These are phyloP conservation scores for Leccinum subgranulosum DNA, from an alignment of 768 basidiomycete species.

Conservation along the genomic window DNA sequence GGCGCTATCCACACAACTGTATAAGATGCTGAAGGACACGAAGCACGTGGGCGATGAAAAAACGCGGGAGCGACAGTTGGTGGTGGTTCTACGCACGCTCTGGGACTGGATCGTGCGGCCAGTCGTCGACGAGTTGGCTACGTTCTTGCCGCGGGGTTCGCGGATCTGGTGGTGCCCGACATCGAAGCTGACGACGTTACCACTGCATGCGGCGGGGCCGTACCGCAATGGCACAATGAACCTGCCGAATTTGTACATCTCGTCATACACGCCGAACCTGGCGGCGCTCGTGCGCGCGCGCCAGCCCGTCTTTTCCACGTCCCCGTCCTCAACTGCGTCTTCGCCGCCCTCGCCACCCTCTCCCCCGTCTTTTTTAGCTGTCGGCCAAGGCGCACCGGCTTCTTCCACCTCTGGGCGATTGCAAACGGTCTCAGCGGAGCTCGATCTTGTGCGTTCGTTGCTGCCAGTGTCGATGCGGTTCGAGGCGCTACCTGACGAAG, in stretches of 20 bases:
- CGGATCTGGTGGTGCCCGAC: conserved; percentile 36
- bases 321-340: neutral
- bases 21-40: neutral
- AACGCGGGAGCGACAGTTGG: conserved; percentile 15
- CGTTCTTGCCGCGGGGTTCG: conserved; percentile 18
- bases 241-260: conserved; percentile 22
- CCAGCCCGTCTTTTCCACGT: neutral
- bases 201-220: conserved; percentile 32
- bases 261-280: conserved; percentile 35
- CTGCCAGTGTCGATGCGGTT: conserved; percentile 15
- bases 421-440: conserved; percentile 15
- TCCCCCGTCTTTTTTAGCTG: conserved; percentile 13
- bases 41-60: conserved; percentile 19
- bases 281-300: conserved; percentile 28
- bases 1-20: neutral
- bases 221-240: conserved; percentile 16
- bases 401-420: conserved; percentile 6
- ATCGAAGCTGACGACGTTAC: conserved; percentile 28
- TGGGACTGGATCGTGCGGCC: conserved; percentile 26
- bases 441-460: conserved; percentile 18
- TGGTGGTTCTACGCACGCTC: conserved; percentile 15
- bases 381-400: conserved; percentile 18
- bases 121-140: conserved; percentile 12
- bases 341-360: neutral
- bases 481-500: conserved; percentile 8